These are phyloP conservation scores for Scutellaria baicalensis DNA, from an alignment of 257 asterid species.

Conservation along the genomic window DNA sequence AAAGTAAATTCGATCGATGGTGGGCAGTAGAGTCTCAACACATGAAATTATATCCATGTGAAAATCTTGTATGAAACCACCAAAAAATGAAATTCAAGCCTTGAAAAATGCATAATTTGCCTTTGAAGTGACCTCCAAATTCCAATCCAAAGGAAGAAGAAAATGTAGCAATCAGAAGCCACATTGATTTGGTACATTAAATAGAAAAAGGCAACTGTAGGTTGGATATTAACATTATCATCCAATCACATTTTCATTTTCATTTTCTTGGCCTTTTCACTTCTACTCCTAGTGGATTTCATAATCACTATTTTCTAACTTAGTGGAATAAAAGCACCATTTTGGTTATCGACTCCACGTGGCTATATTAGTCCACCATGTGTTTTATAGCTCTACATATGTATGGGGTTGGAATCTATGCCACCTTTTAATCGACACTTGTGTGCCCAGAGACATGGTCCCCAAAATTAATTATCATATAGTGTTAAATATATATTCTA, in stretches of 20 bases:
- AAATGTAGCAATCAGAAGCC: background rate
- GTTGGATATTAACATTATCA: background rate
- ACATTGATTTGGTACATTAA: background rate
- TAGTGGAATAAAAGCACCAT: background rate
- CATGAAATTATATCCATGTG: no score
- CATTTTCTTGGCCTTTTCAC: no score
- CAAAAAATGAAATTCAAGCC: background rate
- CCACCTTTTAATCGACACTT: no score
- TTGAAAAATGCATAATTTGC: background rate
- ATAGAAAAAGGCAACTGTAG: background rate
- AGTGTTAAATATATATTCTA: no score
- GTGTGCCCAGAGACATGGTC: no score
- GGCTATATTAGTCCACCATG: no score
- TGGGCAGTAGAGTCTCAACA: no score
- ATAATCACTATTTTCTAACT: background rate
- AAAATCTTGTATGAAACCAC: background rate
- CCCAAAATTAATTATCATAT: no score
- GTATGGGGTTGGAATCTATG: no score
- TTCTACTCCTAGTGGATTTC: background rate
- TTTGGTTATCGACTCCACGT: background rate
- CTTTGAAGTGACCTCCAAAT: background rate
- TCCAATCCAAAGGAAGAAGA: background rate
- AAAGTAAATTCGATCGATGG: no score
- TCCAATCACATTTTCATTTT: background rate
- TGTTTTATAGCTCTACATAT: no score